phyloP scores from a whole-genome alignment of 2,329 filamentous ascomycete genomes.

The Rutstroemia sp. region DNA sequence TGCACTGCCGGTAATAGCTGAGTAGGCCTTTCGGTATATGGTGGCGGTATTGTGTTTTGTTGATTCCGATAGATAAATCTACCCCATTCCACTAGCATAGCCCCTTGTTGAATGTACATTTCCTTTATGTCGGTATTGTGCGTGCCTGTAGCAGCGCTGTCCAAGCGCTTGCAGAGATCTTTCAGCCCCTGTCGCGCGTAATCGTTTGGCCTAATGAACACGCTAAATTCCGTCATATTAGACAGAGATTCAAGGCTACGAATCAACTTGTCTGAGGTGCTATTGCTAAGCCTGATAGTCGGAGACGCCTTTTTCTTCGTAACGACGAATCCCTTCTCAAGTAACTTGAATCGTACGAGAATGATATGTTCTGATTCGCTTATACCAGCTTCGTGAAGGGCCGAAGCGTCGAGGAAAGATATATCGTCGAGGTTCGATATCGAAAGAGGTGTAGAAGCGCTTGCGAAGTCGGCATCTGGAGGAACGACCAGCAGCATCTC shows the following conservation, averaged over 20 bases:
- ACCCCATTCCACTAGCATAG: not conserved
- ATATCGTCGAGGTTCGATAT: not conserved
- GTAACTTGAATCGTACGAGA: not conserved
- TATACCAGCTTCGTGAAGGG: not conserved
- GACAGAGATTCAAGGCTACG: not conserved
- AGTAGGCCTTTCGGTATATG: not conserved
- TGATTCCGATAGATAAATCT: not conserved
- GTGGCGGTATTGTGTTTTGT: not conserved
- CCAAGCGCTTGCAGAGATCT: not conserved
- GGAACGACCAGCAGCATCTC: not conserved
- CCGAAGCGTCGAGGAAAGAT: not conserved
- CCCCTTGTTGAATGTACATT: not conserved
- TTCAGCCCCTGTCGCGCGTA: not conserved
- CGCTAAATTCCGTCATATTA: not conserved
- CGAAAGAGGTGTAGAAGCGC: not conserved
- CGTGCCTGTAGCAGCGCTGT: not conserved
- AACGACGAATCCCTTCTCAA: not conserved
- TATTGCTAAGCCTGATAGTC: not conserved
- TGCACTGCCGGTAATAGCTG: not conserved
- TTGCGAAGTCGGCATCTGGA: not conserved
- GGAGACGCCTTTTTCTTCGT: not conserved
- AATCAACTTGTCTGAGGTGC: not conserved
- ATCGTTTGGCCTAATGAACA: not conserved
- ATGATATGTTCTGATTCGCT: not conserved
- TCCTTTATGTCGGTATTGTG: not conserved